Evolutionary conservation across 73 alveolate species (phyloP).

Genomic region (Paraurostyla sp.): DNA sequence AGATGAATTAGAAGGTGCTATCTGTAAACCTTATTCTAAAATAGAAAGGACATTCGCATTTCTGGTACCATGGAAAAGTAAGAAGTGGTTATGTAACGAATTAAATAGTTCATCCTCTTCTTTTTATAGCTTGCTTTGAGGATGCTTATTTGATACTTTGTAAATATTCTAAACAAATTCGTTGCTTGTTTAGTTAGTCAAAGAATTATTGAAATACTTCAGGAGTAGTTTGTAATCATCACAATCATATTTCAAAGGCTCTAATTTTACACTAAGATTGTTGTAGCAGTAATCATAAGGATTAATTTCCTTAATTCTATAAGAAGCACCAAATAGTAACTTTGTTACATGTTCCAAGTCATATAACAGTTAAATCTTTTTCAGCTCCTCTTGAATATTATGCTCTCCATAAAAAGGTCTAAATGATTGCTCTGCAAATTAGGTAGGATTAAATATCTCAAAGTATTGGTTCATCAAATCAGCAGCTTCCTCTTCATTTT

Average conservation of each 20-base stretch:
- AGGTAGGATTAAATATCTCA: constrained; percentile 83
- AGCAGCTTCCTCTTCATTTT: constrained; percentile 76
- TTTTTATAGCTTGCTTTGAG: neutral
- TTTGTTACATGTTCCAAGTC: constrained; percentile 67
- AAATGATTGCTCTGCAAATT: constrained; percentile 54
- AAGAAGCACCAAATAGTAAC: constrained; percentile 81
- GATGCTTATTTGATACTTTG: neutral
- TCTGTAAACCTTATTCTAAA: neutral
- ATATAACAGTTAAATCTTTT: constrained; percentile 59
- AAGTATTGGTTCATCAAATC: constrained; percentile 85
- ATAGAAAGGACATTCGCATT: constrained; percentile 42
- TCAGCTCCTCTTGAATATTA: constrained; percentile 56
- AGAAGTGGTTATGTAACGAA: neutral
- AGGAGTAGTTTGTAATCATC: constrained; percentile 47
- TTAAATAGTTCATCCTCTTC: constrained; percentile 12
- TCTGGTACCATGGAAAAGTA: constrained; percentile 47
- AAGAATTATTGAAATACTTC: constrained; percentile 32
- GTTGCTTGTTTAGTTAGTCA: neutral
- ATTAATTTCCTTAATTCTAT: constrained; percentile 65
- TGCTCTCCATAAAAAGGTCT: constrained; percentile 41
- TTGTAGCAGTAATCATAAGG: constrained; percentile 86
- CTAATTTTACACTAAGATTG: constrained; percentile 50
- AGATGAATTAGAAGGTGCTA: neutral
- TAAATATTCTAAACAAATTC: neutral
- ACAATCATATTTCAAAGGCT: neutral